Conservation (phyloP, 352 stramenopile species). For the Pythium biforme region DNA sequence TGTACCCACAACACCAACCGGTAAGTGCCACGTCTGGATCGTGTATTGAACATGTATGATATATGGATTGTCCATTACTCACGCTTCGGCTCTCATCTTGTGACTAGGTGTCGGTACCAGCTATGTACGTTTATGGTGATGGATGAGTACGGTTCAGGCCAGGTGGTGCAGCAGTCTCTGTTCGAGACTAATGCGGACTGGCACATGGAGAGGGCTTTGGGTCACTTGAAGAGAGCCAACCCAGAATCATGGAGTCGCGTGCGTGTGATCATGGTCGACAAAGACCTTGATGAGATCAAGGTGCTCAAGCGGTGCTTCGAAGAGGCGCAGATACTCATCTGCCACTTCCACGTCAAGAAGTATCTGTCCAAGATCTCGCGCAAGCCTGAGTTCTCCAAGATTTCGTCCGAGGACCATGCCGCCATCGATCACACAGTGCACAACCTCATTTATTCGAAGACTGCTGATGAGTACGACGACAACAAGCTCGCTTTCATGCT, state of each 20-base stretch:
- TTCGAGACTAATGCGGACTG: slow-evolving; percentile 23
- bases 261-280: slow-evolving; percentile 20
- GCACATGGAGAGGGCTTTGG: background rate
- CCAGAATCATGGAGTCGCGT: background rate
- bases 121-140: slow-evolving; percentile 5
- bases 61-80: too few species aligned
- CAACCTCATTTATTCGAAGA: slow-evolving; percentile 4
- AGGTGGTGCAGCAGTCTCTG: slow-evolving; percentile 5
- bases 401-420: slow-evolving; percentile 13
- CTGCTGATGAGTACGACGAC: slow-evolving; percentile 1
- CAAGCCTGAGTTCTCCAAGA: slow-evolving; percentile 20
- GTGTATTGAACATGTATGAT: too few species aligned
- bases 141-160: background rate
- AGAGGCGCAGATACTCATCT: slow-evolving; percentile 8
- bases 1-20: too few species aligned
- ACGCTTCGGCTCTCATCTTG: too few species aligned
- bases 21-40: too few species aligned
- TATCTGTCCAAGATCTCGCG: background rate
- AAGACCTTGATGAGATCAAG: slow-evolving; percentile 25
- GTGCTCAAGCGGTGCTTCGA: slow-evolving; percentile 6
- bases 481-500: slow-evolving; percentile 1
- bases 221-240: slow-evolving; percentile 1
- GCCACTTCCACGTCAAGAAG: slow-evolving; percentile 20
- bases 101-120: too few species aligned
- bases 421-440: slow-evolving; percentile 25